Conservation (phyloP, 1,139 yeast genomes). For the Kodamaea derodonti region DNA sequence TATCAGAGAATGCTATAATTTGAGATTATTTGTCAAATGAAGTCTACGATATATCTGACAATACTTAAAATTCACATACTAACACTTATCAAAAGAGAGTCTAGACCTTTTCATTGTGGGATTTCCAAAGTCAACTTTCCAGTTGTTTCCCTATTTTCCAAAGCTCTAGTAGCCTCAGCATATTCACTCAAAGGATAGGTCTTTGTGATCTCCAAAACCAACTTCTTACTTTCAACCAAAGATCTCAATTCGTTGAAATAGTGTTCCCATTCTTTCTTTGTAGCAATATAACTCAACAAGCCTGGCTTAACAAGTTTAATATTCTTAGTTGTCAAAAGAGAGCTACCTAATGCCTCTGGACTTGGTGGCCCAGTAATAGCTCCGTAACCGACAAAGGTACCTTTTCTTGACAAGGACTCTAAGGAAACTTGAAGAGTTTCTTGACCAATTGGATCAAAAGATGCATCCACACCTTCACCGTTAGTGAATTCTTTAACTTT, state of each 20-base stretch:
- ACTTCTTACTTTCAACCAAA: conserved; percentile 42
- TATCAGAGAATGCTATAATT: too few species aligned
- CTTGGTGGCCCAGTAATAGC: conserved; percentile 85
- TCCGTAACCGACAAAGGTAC: conserved; percentile 74
- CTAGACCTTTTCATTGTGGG: not conserved
- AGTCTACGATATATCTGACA: too few species aligned
- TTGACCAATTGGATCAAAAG: conserved; percentile 81
- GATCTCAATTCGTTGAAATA: conserved; percentile 47
- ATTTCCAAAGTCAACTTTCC: conserved; percentile 71
- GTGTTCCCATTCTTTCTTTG: conserved; percentile 54
- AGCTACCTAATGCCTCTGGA: conserved; percentile 45
- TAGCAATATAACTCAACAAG: conserved; percentile 46
- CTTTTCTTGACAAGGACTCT: conserved; percentile 62
- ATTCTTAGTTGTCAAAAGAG: conserved; percentile 55
- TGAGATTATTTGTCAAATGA: too few species aligned
- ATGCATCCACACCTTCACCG: conserved; percentile 69
- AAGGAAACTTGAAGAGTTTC: conserved; percentile 67
- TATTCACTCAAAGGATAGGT: conserved; percentile 65
- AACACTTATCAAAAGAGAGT: too few species aligned
- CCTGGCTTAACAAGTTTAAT: conserved; percentile 62
- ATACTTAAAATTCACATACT: too few species aligned
- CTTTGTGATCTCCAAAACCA: conserved; percentile 51
- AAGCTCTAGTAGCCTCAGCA: conserved; percentile 54
- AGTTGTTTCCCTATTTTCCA: conserved; percentile 72
- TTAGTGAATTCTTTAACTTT: conserved; percentile 64